phyloP scores from a whole-genome alignment of 2,329 filamentous ascomycete species.

The Westerdykella ornata region DNA sequence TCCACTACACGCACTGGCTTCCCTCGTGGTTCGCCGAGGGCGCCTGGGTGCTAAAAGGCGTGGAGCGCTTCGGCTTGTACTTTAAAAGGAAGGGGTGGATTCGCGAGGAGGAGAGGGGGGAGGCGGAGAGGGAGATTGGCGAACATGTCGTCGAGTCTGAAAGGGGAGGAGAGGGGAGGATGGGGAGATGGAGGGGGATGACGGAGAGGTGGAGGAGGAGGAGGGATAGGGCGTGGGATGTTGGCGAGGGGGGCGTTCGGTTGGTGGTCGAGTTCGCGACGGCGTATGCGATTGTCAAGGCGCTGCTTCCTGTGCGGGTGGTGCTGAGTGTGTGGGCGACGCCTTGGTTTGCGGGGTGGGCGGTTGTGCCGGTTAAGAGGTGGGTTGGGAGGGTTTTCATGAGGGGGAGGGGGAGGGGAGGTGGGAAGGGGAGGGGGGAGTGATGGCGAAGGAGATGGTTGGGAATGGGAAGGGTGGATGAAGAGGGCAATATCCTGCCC shows the following conservation, averaged over 20 bases:
- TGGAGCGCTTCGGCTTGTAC: conserved; percentile 70
- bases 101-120: conserved; percentile 44
- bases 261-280: conserved; percentile 67
- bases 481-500: no score
- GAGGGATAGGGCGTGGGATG: conserved; percentile 35
- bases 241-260: conserved; percentile 45
- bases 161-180: conserved; percentile 2
- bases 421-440: conserved; percentile 22
- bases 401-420: conserved; percentile 17
- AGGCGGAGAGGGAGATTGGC: conserved; percentile 38
- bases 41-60: conserved; percentile 53
- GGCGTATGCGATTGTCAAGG: conserved; percentile 87
- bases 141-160: conserved; percentile 9
- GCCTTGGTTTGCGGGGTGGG: conserved; percentile 70
- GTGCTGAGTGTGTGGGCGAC: conserved; percentile 78
- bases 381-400: conserved; percentile 37
- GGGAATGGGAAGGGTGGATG: conserved; percentile 9
- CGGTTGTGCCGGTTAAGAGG: conserved; percentile 23
- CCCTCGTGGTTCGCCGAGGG: conserved; percentile 53
- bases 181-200: conserved; percentile 6
- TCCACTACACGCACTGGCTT: conserved; percentile 73
- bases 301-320: conserved; percentile 69
- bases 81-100: conserved; percentile 79
- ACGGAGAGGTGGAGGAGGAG: no score
- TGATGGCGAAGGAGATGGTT: conserved; percentile 17